These are phyloP conservation scores for Albophoma yamanashiensis DNA, from an alignment of 2,329 filamentous ascomycete genomes.

Conservation along the genomic window DNA sequence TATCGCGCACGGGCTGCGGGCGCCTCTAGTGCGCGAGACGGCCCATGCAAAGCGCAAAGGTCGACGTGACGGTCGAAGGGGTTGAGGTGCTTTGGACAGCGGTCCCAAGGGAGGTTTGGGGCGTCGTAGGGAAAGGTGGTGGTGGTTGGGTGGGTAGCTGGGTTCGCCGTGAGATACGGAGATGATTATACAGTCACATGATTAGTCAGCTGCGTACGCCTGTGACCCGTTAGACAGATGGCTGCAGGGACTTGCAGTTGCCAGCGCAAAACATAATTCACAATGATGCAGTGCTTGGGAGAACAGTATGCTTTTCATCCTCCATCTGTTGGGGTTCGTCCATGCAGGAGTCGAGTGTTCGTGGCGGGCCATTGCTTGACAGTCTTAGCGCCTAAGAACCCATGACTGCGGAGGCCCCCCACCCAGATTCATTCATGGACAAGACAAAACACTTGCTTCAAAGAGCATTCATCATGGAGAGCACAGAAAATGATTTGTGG, in stretches of 20 bases:
- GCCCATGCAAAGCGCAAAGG: background rate
- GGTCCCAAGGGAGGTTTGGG: background rate
- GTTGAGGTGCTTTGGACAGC: background rate
- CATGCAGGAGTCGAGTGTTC: background rate
- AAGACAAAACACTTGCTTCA: no score
- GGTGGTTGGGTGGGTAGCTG: background rate
- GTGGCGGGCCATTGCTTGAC: background rate
- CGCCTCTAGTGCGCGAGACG: background rate
- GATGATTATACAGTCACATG: background rate
- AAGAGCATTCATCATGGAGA: constrained; percentile 4
- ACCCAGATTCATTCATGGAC: background rate
- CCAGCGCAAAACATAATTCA: background rate
- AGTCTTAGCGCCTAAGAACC: background rate
- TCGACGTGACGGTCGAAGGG: background rate
- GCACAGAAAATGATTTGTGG: constrained; percentile 14
- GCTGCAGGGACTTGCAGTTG: background rate
- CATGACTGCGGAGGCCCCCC: background rate
- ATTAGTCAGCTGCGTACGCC: background rate
- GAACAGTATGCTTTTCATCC: background rate
- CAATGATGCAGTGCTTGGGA: background rate
- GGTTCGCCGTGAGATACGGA: background rate
- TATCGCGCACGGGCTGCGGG: background rate
- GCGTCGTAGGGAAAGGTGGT: background rate
- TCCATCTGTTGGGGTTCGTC: no score
- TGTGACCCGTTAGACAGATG: background rate